Base-by-base conservation (phyloP, 1,139 yeast genomes). In the Candida frijolesensis region DNA sequence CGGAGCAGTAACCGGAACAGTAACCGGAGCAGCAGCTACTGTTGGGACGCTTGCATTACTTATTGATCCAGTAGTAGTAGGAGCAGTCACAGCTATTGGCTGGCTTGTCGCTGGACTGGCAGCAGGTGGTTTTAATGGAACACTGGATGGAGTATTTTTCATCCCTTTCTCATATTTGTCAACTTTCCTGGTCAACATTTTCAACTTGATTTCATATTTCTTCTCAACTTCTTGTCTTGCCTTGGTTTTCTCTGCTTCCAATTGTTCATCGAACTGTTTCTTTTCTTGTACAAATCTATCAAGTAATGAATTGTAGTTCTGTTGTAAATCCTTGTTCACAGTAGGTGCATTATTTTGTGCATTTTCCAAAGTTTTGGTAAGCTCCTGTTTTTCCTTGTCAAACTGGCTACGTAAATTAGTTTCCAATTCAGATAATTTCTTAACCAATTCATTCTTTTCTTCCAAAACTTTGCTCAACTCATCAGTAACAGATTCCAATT, bases 161-260 rank as follows among this genome's bases (percentile, higher is more conserved):
- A 33, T 45, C 27, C 44, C 49, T 16, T 50, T 42, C 40, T 71
- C 76, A 29, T 69, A 60, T 42, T 67, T 68, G 42, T 75, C 79
- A 37, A 73, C 63, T 59, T 72, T 76, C 56, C 78, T 70, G 57
- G 68, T 76, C 61, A 76, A 68, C 72, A 72, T 74, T 51, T 70
- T 71, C 57, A 76, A 63, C 56, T 72, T 74, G 53, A 75, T 63
- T 50, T 75, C 79, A 52, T 66, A 71, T 52, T 71, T 67, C 63
- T 76, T 76, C 49, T 73, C 76, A 29, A 71, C 68, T 47, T 68
- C 69, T 49, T 64, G 59, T 50, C 65, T 67, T 8, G 67, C 64
- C 32, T 63, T 64, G 14, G 57, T 61, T 56, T 67, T 66, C 46
- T 72, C 78, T 10, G 62, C 63, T 22, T 67, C 70, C 48, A 76